Percentiles rank a stretch among this genome's conserved stretches.
These are phyloP conservation scores for Helichrysum umbraculigerum DNA, from an alignment of 129 eudicot species.

Conservation along the genomic window DNA sequence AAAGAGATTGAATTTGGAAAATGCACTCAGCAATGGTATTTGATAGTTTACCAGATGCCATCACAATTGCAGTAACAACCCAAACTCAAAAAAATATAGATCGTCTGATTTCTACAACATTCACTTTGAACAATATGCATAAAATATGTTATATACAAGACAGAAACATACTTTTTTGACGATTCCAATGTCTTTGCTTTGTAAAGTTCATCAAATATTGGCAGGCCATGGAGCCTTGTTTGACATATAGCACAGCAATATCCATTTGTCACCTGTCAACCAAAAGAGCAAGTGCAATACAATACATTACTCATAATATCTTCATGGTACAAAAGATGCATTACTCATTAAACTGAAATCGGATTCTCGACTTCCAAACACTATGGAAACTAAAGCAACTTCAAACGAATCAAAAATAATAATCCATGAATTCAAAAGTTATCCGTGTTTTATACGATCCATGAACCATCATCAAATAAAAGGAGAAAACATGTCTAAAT, in stretches of 20 bases:
- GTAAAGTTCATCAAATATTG: conserved; percentile 29
- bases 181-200: conserved; percentile 43
- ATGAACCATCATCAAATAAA: background rate
- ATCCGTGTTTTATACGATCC: background rate
- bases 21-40: conserved; percentile 61
- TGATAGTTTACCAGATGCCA: conserved; percentile 41
- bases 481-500: background rate
- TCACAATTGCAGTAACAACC: conserved; percentile 11
- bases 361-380: background rate
- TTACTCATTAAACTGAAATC: background rate
- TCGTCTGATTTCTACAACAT: conserved; percentile 1
- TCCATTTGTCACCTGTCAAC: conserved; percentile 3
- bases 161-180: conserved; percentile 26
- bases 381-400: background rate
- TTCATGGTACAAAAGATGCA: background rate
- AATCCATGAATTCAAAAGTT: background rate
- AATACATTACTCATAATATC: background rate
- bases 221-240: conserved; percentile 32
- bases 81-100: background rate
- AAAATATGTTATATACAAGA: conserved; percentile 18
- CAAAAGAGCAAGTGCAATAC: background rate
- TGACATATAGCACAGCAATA: conserved; percentile 21
- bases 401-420: background rate
- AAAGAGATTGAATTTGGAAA: conserved; percentile 45
- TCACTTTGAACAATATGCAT: background rate